Evolutionary conservation across 1,284 basidiomycete genomes (phyloP).

Genomic region (Tetrapyrgos nigripes): DNA sequence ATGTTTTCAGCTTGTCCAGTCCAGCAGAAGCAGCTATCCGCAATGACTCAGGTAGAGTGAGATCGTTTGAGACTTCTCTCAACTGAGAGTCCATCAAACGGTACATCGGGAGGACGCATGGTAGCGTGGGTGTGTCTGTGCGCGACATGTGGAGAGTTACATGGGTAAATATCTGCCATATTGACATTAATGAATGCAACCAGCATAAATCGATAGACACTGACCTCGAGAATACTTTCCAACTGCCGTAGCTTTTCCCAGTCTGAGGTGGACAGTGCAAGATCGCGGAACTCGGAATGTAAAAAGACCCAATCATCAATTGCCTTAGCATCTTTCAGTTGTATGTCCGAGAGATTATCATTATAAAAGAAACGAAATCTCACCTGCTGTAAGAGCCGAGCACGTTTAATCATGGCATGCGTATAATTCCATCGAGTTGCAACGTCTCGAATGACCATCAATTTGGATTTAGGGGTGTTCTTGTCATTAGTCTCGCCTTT

Average conservation of each 20-base stretch:
- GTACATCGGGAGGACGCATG: conserved; percentile 25
- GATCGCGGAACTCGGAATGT: conserved; percentile 8
- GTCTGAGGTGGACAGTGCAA: conserved; percentile 8
- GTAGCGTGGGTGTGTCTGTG: conserved; percentile 20
- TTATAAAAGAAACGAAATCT: background rate
- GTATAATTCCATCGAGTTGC: conserved; percentile 8
- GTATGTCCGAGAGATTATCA: no score
- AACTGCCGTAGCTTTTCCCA: conserved; percentile 18
- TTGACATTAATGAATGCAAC: background rate
- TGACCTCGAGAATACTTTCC: conserved; percentile 19
- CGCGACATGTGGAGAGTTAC: conserved; percentile 28
- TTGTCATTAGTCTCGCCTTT: background rate
- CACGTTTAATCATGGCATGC: no score
- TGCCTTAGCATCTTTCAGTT: conserved; percentile 13
- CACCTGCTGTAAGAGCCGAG: background rate
- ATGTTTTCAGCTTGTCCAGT: conserved; percentile 22
- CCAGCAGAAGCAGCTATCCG: conserved; percentile 15
- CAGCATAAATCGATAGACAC: background rate
- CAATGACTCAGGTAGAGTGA: background rate
- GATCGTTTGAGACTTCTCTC: background rate
- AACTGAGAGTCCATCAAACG: conserved; percentile 22
- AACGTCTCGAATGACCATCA: conserved; percentile 4
- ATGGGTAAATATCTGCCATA: conserved; percentile 24
- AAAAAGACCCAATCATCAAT: conserved; percentile 23
- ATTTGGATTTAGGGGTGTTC: background rate